Evolutionary conservation across 1,284 basidiomycete genomes (phyloP).

Genomic region (Boletus semigastroideus): DNA sequence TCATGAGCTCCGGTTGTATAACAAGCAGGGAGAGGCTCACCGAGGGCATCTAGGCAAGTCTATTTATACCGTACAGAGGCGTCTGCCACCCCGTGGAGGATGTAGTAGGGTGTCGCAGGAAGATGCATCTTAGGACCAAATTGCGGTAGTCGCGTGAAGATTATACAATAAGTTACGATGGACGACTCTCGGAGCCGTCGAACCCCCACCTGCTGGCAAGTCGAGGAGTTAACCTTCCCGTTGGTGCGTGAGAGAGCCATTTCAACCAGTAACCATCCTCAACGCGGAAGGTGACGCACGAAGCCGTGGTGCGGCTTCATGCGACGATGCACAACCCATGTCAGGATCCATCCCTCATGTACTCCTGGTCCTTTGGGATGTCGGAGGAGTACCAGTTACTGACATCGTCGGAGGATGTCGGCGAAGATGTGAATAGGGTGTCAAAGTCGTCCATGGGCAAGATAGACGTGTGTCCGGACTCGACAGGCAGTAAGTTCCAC

Average conservation of each 20-base stretch:
- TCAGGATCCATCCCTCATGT: not conserved
- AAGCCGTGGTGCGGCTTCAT: slow-evolving; percentile 2
- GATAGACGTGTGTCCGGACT: not conserved
- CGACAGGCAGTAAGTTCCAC: not conserved
- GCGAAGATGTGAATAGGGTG: no score
- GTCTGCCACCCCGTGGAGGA: slow-evolving; percentile 1
- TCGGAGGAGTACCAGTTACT: no score
- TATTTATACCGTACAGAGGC: slow-evolving; percentile 11
- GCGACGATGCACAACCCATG: slow-evolving; percentile 6
- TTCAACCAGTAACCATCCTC: slow-evolving; percentile 2
- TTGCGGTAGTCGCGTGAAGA: no score
- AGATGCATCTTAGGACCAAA: no score
- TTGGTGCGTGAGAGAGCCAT: not conserved
- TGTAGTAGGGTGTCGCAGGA: not conserved
- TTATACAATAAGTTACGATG: not conserved
- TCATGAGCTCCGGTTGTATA: slow-evolving; percentile 44
- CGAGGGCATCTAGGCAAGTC: slow-evolving; percentile 37
- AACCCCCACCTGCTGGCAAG: slow-evolving; percentile 3
- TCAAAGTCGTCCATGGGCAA: not conserved
- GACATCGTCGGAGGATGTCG: no score
- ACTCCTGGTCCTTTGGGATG: not conserved
- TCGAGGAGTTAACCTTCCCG: slow-evolving; percentile 1
- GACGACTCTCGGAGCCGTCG: slow-evolving; percentile 6
- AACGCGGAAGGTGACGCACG: not conserved
- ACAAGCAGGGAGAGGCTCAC: slow-evolving; percentile 23